These are phyloP conservation scores for Exsudoporus frostii DNA, from an alignment of 768 basidiomycete genomes.

Conservation along the genomic window DNA sequence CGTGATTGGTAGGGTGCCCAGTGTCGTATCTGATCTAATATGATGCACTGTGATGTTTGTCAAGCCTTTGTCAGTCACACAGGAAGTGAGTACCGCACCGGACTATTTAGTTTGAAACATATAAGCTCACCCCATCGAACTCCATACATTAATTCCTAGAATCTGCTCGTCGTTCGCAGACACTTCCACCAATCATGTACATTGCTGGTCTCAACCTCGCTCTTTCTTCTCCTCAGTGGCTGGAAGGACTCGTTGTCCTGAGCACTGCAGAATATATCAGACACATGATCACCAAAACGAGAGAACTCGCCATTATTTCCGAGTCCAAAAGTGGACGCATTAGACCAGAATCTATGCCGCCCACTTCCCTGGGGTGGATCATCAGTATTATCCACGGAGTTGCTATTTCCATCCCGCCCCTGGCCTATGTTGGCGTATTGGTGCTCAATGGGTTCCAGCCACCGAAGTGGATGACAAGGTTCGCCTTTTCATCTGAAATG, in stretches of 20 bases:
- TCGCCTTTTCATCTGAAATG: conserved; percentile 11
- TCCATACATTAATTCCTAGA: background rate
- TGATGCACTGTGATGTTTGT: too few species aligned
- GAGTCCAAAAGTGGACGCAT: conserved; percentile 16
- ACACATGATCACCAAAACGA: background rate
- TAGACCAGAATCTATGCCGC: conserved; percentile 10
- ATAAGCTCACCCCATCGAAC: background rate
- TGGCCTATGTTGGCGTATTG: conserved; percentile 24
- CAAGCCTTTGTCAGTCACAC: background rate
- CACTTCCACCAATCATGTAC: conserved; percentile 7
- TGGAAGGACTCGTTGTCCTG: conserved; percentile 15
- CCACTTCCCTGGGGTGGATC: conserved; percentile 19
- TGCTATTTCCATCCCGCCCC: conserved; percentile 17
- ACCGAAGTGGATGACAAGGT: conserved; percentile 30
- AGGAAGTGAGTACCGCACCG: conserved; percentile 4
- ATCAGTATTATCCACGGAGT: conserved; percentile 25
- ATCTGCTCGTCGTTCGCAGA: background rate
- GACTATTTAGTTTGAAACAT: background rate
- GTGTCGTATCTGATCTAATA: too few species aligned
- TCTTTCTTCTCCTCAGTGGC: conserved; percentile 1
- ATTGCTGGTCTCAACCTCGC: conserved; percentile 13
- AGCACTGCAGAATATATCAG: conserved; percentile 11
- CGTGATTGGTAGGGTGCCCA: too few species aligned
- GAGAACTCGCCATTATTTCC: background rate
- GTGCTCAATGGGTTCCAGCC: conserved; percentile 24